Conservation (phyloP, 495 filamentous ascomycete species). For the Xylaria scruposa region DNA sequence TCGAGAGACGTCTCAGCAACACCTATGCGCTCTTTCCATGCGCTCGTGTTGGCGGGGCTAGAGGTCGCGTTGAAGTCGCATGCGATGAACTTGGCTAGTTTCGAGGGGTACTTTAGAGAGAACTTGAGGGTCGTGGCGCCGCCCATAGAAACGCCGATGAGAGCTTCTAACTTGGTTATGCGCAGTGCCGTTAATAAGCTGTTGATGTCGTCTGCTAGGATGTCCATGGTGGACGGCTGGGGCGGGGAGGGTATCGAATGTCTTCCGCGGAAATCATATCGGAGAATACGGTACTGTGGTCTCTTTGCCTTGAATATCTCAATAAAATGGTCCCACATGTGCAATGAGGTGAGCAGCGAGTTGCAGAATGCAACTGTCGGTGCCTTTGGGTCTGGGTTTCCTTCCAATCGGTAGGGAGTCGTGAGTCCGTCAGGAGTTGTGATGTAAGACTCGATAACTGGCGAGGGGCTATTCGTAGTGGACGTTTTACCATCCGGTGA, state of each 20-base stretch:
- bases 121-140: constrained; percentile 76
- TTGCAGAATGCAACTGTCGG: constrained; percentile 77
- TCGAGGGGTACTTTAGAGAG: constrained; percentile 67
- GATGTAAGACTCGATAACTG: constrained; percentile 68
- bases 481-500: constrained; percentile 60
- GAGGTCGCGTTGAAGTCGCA: constrained; percentile 79
- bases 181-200: constrained; percentile 64
- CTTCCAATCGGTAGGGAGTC: constrained; percentile 77
- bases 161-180: constrained; percentile 62
- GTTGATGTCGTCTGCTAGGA: constrained; percentile 70
- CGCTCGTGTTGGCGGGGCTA: constrained; percentile 71
- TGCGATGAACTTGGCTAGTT: constrained; percentile 66
- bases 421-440: constrained; percentile 69
- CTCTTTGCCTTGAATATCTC: constrained; percentile 62
- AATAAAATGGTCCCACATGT: constrained; percentile 80
- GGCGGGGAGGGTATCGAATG: constrained; percentile 55
- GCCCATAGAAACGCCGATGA: constrained; percentile 79
- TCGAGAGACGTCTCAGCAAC: constrained; percentile 66
- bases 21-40: constrained; percentile 77
- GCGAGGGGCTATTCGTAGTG: constrained; percentile 43
- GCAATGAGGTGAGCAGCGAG: constrained; percentile 72
- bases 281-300: constrained; percentile 70
- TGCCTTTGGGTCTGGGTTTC: constrained; percentile 66
- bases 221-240: constrained; percentile 59
- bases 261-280: constrained; percentile 73